Evolutionary conservation across 371 early-diverging fungal species (phyloP).

Genomic region (Syncephalis plumigaleata): DNA sequence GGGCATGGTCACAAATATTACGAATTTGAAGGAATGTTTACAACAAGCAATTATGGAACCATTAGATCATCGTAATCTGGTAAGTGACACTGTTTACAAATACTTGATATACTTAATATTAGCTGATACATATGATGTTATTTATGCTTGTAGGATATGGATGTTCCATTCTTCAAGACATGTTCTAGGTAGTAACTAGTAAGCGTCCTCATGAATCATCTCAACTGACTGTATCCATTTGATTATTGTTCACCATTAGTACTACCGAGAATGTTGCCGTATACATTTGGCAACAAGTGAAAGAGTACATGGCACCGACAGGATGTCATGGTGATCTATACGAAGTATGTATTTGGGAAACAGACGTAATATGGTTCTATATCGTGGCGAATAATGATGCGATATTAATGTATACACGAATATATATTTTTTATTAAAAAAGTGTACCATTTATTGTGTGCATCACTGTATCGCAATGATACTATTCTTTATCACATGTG

Average conservation of each 20-base stretch:
- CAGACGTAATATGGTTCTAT: conserved; percentile 53
- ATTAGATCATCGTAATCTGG: conserved; percentile 74
- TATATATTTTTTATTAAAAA: no score
- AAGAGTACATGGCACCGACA: conserved; percentile 18
- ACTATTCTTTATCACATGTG: no score
- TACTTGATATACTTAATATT: neutral
- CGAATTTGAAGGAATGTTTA: conserved; percentile 62
- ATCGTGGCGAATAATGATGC: conserved; percentile 35
- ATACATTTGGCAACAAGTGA: conserved; percentile 59
- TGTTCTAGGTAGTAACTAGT: conserved; percentile 42
- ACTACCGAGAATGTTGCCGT: conserved; percentile 82
- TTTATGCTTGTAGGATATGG: conserved; percentile 36
- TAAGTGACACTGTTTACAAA: conserved; percentile 10
- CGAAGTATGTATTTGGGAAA: conserved; percentile 52
- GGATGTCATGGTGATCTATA: conserved; percentile 22
- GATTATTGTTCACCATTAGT: conserved; percentile 19
- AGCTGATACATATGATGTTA: neutral
- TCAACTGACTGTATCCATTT: neutral
- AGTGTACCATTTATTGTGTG: no score
- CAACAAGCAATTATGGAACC: conserved; percentile 47
- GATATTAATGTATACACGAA: neutral
- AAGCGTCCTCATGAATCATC: neutral
- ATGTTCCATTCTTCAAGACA: conserved; percentile 49
- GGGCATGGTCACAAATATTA: conserved; percentile 79
- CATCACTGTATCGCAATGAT: no score